Conservation (phyloP, 225 moss, liverwort and hornwort species). For the Thuidium tamariscinum region DNA sequence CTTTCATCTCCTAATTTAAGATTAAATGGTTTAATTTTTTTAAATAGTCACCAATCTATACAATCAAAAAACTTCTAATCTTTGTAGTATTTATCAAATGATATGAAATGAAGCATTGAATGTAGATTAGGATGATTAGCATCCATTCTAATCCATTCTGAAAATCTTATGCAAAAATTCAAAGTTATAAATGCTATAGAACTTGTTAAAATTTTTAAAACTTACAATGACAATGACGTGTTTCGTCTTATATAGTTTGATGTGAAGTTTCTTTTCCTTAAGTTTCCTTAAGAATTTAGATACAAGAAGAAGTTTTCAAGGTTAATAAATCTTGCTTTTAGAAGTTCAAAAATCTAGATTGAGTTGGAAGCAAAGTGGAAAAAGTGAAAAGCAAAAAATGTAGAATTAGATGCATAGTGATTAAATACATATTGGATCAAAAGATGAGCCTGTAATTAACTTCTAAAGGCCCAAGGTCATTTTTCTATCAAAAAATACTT, state of each 20-base stretch:
- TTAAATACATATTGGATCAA: no score
- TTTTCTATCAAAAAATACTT: no score
- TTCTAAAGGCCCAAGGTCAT: no score
- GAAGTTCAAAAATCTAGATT: neutral
- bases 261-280: neutral
- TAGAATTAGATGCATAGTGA: no score
- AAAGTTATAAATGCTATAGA: neutral
- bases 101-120: neutral
- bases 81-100: neutral
- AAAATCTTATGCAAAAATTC: neutral
- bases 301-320: neutral
- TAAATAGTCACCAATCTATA: fast-evolving
- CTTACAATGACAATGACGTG: neutral
- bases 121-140: neutral
- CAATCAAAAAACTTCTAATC: neutral
- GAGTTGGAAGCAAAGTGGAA: neutral
- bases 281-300: no score
- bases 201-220: neutral
- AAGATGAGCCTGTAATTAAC: no score
- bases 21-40: no score
- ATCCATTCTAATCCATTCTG: neutral
- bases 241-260: neutral
- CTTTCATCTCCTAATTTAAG: no score
- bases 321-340: neutral
- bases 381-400: neutral